A percentile compares a stretch with the other conserved stretches of the same genome.
Conservation (phyloP, 768 basidiomycete genomes). For the Boletus reticuloceps region DNA sequence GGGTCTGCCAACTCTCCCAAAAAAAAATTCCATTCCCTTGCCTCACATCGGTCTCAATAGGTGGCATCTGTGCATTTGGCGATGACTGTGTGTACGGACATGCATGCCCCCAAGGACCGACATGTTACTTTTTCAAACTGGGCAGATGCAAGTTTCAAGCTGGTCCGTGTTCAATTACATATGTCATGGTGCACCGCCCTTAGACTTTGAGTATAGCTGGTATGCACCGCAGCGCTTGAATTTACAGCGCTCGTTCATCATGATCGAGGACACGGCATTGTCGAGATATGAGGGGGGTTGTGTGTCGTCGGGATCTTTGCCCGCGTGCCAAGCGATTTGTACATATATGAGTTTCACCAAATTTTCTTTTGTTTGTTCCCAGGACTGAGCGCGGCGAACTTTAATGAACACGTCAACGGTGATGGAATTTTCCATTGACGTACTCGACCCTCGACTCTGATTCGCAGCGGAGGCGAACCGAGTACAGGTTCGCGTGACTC, state of each 20-base stretch:
- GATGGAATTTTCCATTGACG: conserved; percentile 36
- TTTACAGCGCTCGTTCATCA: conserved; percentile 4
- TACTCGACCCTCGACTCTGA: conserved; percentile 24
- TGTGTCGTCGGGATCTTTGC: conserved; percentile 10
- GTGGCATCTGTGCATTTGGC: conserved; percentile 55
- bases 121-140: conserved; percentile 52
- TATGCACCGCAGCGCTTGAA: conserved; percentile 37
- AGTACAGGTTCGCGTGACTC: conserved; percentile 29
- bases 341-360: conserved; percentile 33
- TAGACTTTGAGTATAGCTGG: conserved; percentile 29
- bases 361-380: conserved; percentile 21
- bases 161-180: conserved; percentile 41
- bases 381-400: conserved; percentile 23
- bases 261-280: conserved; percentile 7
- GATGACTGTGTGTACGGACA: conserved; percentile 51
- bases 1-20: conserved; percentile 36
- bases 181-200: conserved; percentile 8
- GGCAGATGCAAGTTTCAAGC: conserved; percentile 63
- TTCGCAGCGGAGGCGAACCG: conserved; percentile 29
- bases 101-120: conserved; percentile 42
- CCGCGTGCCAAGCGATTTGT: conserved; percentile 25
- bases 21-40: neutral
- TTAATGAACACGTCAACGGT: conserved; percentile 29
- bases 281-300: conserved; percentile 8
- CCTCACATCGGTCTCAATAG: conserved; percentile 31